phyloP scores from a whole-genome alignment of 2,329 filamentous ascomycete genomes.

The Meredithiella fracta region DNA sequence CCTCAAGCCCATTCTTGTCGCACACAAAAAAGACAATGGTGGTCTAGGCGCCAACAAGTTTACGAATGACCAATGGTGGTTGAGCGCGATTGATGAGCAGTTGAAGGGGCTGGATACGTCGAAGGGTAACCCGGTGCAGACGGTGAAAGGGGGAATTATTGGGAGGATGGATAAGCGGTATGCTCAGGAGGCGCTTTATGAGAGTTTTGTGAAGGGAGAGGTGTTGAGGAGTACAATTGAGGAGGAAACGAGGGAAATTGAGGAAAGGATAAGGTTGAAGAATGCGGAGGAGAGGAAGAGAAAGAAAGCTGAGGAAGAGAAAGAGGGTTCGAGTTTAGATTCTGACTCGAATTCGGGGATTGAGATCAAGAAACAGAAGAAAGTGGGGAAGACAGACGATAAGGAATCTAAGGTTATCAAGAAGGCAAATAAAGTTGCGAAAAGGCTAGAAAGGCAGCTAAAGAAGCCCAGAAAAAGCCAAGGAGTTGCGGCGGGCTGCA shows the following conservation, averaged over 20 bases:
- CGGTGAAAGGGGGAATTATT: constrained; percentile 35
- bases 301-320: background rate
- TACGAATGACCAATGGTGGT: constrained; percentile 83
- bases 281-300: background rate
- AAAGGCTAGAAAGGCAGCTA: constrained; percentile 20
- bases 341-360: background rate
- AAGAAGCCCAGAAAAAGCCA: constrained; percentile 24
- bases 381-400: background rate
- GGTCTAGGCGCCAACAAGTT: constrained; percentile 65
- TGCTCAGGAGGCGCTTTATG: constrained; percentile 53
- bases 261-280: background rate
- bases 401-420: constrained; percentile 3
- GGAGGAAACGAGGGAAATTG: background rate
- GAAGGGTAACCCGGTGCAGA: constrained; percentile 39
- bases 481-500: constrained; percentile 25
- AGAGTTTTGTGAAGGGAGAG: constrained; percentile 71
- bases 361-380: background rate
- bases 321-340: background rate
- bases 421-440: constrained; percentile 16
- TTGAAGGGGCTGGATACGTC: constrained; percentile 60
- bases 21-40: constrained; percentile 63
- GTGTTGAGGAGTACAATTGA: constrained; percentile 54
- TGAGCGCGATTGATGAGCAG: constrained; percentile 83
- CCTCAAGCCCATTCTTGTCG: constrained; percentile 64
- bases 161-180: constrained; percentile 38